Evolutionary conservation across 2,329 filamentous ascomycete genomes (phyloP), one percentile per base, ranked within the genome.

Genomic region (Macrophomina phaseolina): DNA sequence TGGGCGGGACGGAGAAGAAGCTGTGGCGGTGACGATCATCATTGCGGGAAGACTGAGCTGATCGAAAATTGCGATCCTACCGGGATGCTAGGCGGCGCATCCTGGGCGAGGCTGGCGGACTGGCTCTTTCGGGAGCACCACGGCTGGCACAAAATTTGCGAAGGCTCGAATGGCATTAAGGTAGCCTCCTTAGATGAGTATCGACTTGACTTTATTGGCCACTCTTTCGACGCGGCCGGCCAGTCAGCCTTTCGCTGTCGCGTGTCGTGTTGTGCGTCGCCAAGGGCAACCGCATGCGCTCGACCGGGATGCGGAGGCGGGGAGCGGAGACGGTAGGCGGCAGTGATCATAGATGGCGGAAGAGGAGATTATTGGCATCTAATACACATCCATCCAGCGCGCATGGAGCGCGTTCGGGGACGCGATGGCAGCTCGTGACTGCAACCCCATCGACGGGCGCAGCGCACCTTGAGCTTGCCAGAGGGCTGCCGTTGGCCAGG

Each of bases 331-430:
- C 4, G 28, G 11, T 34, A 30, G 7, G 30, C 12, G 49, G 49
- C 12, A 16, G 12, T 16, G 49, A 51, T 5, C 8, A 23, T 23
- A 23, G 45, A n/a, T n/a, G 45, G 16, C 18, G n/a, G 45, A 5
- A 18, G 48, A 12, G 48, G 42, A 45, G 42, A 51, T 9, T 51
- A 16, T 53, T 34, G 28, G 30, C 49, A 34, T 53, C 28, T 36
- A 36, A 53, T 34, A 53, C 49, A 53, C 49, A n/a, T 53, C 28
- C 49, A 34, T n/a, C 49, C 16, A 34, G 49, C 28, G 49, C 49
- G 49, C 49, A 53, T 8, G 49, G 49, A 34, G 49, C 49, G 28
- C 49, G 28, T 8, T n/a, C 14, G 7, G 28, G 30, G 49, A 53
- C 49, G 28, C 49, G 49, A 8, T 30, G 16, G 49, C 49, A 5